Base-by-base conservation (phyloP, 2,329 filamentous ascomycete species). In the Knoxdaviesia proteae region DNA sequence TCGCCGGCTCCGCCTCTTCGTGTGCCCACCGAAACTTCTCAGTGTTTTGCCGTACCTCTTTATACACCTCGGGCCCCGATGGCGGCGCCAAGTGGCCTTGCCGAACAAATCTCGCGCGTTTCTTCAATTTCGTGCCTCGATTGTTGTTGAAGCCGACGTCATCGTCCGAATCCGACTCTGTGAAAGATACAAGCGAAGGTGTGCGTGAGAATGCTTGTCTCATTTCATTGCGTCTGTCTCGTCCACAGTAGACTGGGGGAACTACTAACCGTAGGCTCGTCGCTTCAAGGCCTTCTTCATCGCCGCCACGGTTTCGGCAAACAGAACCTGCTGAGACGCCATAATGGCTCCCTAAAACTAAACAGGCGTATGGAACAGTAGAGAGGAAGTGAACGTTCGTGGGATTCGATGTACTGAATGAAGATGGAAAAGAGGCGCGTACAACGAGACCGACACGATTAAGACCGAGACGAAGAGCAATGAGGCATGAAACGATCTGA, bases 101-200 rank as follows among this genome's bases (percentile, higher is more conserved):
- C 51, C 73, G 77, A 39, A 80, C 71, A 54, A 82, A 82, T 50
- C 74, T 70, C 38, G 82, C 77, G 51, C 74, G 71, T 57, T 75
- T 80, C 64, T 86, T 83, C 39, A 88, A 65, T 56, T 87, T 88
- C 58, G 84, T 74, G 47, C 80, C 80, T 53, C 81, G 77, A 58
- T 86, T 86, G 45, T 75, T 79, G 51, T 71, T 71, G 51, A 71
- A 67, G 46, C 77, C 69, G 51, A 84, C 76, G 43, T 74, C 71
- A 46, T 77, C 75, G 57, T 88, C 83, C 45, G 80, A 83, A 40
- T 87, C 82, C 51, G 77, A 83, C 47, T 84, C 82, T 86, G 59
- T 32, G 11, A 34, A 9, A n/a, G 10, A 29, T 20, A 39, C 20
- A 20, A 20, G 20, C 20, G 20, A 20, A 20, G 20, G 20, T 20